Conservation (phyloP, 768 basidiomycete genomes). For the Suillus bovinus region DNA sequence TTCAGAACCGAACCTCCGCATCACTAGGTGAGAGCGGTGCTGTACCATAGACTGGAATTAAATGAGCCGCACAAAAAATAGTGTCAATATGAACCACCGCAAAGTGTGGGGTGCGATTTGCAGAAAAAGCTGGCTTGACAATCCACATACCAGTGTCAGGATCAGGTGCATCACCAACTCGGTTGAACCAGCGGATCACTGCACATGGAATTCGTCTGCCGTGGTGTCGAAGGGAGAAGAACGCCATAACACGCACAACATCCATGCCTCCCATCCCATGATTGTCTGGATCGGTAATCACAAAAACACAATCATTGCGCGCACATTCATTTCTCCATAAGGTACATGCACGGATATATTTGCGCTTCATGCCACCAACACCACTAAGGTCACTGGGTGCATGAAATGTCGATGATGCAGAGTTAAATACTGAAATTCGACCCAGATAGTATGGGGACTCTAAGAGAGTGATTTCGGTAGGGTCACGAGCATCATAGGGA, state of each 20-base stretch:
- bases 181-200: slow-evolving; percentile 28
- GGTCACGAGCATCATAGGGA: slow-evolving; percentile 12
- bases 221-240: slow-evolving; percentile 23
- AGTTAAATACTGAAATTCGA: slow-evolving; percentile 8
- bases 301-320: slow-evolving; percentile 31
- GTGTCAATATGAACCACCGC: slow-evolving; percentile 19
- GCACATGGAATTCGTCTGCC: slow-evolving; percentile 25
- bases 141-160: slow-evolving; percentile 28
- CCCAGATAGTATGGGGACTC: slow-evolving; percentile 12
- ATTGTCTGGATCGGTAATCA: slow-evolving; percentile 14
- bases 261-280: slow-evolving; percentile 26
- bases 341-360: slow-evolving; percentile 28
- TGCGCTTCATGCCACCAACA: slow-evolving; percentile 27
- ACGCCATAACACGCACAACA: slow-evolving; percentile 20
- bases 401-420: slow-evolving; percentile 7
- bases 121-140: slow-evolving; percentile 16
- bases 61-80: slow-evolving; percentile 20
- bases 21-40: slow-evolving; percentile 3
- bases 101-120: slow-evolving; percentile 13
- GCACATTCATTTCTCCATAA: slow-evolving; percentile 27
- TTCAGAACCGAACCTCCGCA: no score
- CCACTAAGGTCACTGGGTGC: slow-evolving; percentile 36
- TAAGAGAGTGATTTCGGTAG: slow-evolving; percentile 15
- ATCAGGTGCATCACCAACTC: slow-evolving; percentile 17
- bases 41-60: slow-evolving; percentile 21